Conservation (phyloP, 2,329 filamentous ascomycete species). For the Emergomyces pasteurianus region DNA sequence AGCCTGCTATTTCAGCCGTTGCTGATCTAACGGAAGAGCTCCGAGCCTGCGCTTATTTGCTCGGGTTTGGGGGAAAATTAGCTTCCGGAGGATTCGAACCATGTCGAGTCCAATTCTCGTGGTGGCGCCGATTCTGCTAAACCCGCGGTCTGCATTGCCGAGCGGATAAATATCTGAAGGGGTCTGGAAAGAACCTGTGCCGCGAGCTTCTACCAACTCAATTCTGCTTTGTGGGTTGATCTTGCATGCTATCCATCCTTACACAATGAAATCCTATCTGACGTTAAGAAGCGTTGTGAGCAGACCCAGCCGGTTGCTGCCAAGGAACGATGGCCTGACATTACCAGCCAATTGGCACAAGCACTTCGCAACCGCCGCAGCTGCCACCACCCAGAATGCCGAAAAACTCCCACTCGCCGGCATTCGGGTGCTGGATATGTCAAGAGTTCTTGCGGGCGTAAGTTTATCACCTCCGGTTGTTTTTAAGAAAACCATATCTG, state of each 20-base stretch:
- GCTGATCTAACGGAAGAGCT: not conserved
- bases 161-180: not conserved
- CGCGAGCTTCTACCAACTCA: not conserved
- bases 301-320: not conserved
- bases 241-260: not conserved
- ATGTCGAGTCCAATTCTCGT: too few relatives aligned
- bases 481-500: conserved; percentile 2
- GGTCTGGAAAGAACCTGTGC: not conserved
- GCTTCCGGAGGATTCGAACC: too few relatives aligned
- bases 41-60: not conserved
- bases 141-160: not conserved
- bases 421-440: conserved; percentile 89
- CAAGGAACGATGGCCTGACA: conserved; percentile 17
- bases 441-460: conserved; percentile 85
- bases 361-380: conserved; percentile 33
- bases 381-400: conserved; percentile 18
- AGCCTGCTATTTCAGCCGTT: not conserved
- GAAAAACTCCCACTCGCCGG: conserved; percentile 63
- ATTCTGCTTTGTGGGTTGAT: not conserved
- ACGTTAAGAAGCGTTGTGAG: conserved; percentile 4
- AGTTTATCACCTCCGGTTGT: conserved; percentile 26
- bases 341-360: conserved; percentile 19
- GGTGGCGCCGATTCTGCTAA: not conserved
- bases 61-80: not conserved
- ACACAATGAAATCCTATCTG: conserved; percentile 5